A percentile compares a stretch with the other conserved stretches of the same genome.
Conservation (phyloP, 1,139 yeast species). For the Insectozyma bohioensis region DNA sequence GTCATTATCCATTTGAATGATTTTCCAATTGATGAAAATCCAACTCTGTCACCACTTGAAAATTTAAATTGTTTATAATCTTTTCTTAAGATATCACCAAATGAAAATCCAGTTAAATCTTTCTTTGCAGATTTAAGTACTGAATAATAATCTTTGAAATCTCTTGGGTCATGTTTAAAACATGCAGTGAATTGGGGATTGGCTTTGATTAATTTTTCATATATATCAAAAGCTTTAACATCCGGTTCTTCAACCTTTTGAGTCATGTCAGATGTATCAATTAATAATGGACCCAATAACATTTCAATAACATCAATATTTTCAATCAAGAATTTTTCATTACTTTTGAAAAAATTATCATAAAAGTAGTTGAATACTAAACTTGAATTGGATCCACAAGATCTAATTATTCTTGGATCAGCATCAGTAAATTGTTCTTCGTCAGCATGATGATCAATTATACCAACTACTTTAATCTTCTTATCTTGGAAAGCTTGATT, state of each 20-base stretch:
- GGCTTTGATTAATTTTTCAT: conserved; percentile 21
- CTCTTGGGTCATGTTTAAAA: neutral
- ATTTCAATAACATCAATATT: conserved; percentile 44
- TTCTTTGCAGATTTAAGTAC: conserved; percentile 55
- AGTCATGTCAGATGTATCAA: conserved; percentile 69
- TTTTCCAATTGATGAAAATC: conserved; percentile 75
- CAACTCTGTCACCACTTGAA: conserved; percentile 44
- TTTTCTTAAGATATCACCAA: conserved; percentile 65
- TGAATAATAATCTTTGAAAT: conserved; percentile 27
- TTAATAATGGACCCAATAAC: conserved; percentile 64
- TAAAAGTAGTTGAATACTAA: conserved; percentile 67
- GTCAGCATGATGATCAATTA: conserved; percentile 88
- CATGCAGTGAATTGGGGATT: neutral
- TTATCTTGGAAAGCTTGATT: conserved; percentile 23
- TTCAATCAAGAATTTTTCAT: conserved; percentile 17
- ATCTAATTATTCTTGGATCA: conserved; percentile 58
- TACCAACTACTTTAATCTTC: conserved; percentile 46
- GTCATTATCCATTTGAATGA: conserved; percentile 57
- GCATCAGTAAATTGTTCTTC: conserved; percentile 50
- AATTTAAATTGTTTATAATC: conserved; percentile 79
- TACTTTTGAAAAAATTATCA: conserved; percentile 19
- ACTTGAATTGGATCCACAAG: conserved; percentile 78
- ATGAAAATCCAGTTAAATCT: conserved; percentile 58
- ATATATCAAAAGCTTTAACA: conserved; percentile 36
- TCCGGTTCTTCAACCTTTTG: conserved; percentile 61